These are phyloP conservation scores for Curvularia hawaiiensis DNA, from an alignment of 2,329 filamentous ascomycete species.

Conservation along the genomic window DNA sequence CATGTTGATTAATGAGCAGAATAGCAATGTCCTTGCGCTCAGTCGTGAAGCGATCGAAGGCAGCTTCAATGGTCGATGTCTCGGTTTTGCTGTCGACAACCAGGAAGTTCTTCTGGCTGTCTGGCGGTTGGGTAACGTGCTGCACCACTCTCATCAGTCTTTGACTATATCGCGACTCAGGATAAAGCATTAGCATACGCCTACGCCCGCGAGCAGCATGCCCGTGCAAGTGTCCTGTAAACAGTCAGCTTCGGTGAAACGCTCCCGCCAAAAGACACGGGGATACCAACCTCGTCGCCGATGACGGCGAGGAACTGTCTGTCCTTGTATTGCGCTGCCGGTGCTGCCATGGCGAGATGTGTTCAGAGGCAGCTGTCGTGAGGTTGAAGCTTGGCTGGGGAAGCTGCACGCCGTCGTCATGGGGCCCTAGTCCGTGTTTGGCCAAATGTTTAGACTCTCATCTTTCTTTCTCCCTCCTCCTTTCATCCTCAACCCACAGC, in stretches of 20 bases:
- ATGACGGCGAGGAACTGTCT: constrained; percentile 97
- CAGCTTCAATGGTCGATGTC: constrained; percentile 81
- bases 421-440: constrained; percentile 29
- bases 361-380: constrained; percentile 21
- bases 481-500: constrained; percentile 16
- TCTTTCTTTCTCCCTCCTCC: constrained; percentile 13
- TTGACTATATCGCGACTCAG: neutral
- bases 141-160: constrained; percentile 47
- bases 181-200: constrained; percentile 63
- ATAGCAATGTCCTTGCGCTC: constrained; percentile 97
- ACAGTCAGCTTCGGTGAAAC: constrained; percentile 19
- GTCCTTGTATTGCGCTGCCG: constrained; percentile 70
- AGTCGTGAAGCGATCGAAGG: constrained; percentile 87
- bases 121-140: constrained; percentile 89
- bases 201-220: constrained; percentile 91
- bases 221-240: constrained; percentile 91
- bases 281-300: constrained; percentile 79
- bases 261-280: neutral
- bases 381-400: constrained; percentile 28
- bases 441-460: constrained; percentile 28
- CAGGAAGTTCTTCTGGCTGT: constrained; percentile 96
- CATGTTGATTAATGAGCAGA: constrained; percentile 96
- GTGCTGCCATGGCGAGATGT: constrained; percentile 60
- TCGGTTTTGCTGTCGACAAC: constrained; percentile 96
- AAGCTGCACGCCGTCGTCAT: constrained; percentile 32